Conservation (phyloP, 176 grass and related monocot genomes). For the Eragrostis curvula region DNA sequence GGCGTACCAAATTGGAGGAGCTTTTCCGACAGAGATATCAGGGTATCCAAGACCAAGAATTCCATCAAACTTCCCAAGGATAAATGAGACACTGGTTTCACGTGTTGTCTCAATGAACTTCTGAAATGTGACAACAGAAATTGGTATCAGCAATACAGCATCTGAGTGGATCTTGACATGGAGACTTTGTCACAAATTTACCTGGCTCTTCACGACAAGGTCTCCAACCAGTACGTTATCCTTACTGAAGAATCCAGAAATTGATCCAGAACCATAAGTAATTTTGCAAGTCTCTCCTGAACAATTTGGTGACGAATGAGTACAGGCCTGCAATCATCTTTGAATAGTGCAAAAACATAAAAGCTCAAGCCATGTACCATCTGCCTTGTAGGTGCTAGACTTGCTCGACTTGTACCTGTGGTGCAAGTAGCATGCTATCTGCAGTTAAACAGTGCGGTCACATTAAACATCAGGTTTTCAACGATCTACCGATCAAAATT, state of each 20-base stretch:
- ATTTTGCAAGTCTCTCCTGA: conserved; percentile 85
- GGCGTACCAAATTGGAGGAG: conserved; percentile 74
- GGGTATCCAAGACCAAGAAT: conserved; percentile 95
- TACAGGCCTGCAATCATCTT: neutral
- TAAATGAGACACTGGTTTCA: conserved; percentile 66
- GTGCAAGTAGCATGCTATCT: conserved; percentile 91
- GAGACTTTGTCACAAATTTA: neutral
- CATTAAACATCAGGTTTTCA: neutral
- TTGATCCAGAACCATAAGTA: conserved; percentile 79
- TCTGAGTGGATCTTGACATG: neutral
- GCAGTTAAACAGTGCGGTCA: conserved; percentile 1
- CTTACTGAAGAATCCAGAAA: conserved; percentile 91
- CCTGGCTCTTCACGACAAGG: conserved; percentile 73
- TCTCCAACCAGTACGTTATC: conserved; percentile 83
- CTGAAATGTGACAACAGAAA: conserved; percentile 37
- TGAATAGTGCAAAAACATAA: neutral
- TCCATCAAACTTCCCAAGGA: conserved; percentile 89
- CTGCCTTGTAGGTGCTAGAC: conserved; percentile 76
- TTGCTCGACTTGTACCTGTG: conserved; percentile 63
- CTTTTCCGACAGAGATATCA: conserved; percentile 80
- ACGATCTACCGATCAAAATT: neutral
- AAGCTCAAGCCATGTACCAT: conserved; percentile 54
- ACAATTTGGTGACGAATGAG: neutral
- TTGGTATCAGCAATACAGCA: neutral
- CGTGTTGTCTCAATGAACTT: conserved; percentile 87